A percentile compares a stretch with the other conserved stretches of the same genome.
Conservation (phyloP, 2,329 filamentous ascomycete species). For the Elsinoe perseae region DNA sequence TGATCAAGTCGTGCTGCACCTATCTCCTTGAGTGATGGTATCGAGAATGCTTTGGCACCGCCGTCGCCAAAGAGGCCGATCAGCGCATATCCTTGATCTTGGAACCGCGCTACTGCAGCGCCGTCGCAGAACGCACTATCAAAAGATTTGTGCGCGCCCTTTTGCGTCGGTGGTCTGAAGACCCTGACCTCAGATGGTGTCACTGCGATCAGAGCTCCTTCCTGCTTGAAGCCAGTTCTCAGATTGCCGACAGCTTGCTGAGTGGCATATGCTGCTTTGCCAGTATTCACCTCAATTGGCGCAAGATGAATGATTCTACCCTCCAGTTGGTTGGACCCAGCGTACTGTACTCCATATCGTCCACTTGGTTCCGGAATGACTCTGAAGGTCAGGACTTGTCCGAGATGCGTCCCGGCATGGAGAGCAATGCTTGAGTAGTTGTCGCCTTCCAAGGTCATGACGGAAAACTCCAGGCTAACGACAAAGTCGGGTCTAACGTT, state of each 20-base stretch:
- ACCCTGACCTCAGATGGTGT: conserved; percentile 69
- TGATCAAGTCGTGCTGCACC: conserved; percentile 55
- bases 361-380: conserved; percentile 64
- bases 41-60: conserved; percentile 67
- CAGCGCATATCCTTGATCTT: conserved; percentile 65
- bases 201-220: conserved; percentile 74
- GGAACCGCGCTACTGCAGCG: conserved; percentile 66
- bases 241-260: conserved; percentile 68
- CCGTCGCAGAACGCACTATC: conserved; percentile 76
- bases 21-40: conserved; percentile 85
- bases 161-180: conserved; percentile 74
- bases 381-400: conserved; percentile 83
- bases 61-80: conserved; percentile 81
- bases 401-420: conserved; percentile 80
- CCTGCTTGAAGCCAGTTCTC: conserved; percentile 63
- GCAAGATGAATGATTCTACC: conserved; percentile 65
- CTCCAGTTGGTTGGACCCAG: conserved; percentile 59
- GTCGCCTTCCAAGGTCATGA: conserved; percentile 89
- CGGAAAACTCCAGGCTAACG: conserved; percentile 67
- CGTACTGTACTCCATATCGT: conserved; percentile 64
- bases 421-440: conserved; percentile 89
- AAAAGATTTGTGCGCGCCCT: conserved; percentile 88
- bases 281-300: conserved; percentile 72
- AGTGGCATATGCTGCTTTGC: conserved; percentile 66
- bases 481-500: conserved; percentile 59